phyloP scores from a whole-genome alignment of 1,284 basidiomycete genomes.

The Moesziomyces aphidis region DNA sequence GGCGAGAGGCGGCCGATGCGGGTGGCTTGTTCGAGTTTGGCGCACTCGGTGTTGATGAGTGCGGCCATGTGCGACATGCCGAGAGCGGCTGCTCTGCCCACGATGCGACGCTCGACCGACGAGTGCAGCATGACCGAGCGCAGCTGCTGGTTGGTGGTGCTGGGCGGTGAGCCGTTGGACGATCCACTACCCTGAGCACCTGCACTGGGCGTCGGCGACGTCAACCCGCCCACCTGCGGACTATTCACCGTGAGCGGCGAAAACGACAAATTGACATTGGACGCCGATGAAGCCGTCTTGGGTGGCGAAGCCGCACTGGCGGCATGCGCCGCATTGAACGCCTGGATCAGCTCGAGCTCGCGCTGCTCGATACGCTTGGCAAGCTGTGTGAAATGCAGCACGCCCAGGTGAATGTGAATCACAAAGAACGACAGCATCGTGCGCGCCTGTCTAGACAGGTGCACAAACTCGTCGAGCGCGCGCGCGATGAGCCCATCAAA shows the following conservation, averaged over 20 bases:
- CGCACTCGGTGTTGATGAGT: conserved; percentile 36
- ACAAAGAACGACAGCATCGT: conserved; percentile 48
- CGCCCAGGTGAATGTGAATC: conserved; percentile 46
- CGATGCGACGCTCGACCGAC: conserved; percentile 25
- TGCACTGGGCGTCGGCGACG: not conserved
- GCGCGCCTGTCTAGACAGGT: conserved; percentile 35
- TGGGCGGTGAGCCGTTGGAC: conserved; percentile 4
- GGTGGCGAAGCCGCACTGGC: not conserved
- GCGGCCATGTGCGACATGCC: conserved; percentile 39
- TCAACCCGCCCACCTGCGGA: not conserved
- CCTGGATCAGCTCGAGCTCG: conserved; percentile 43
- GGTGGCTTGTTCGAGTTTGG: conserved; percentile 21
- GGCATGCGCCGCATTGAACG: conserved; percentile 22
- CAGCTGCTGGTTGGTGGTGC: conserved; percentile 6
- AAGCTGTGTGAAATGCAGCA: conserved; percentile 40
- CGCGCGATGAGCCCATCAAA: conserved; percentile 41
- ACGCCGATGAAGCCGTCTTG: not conserved
- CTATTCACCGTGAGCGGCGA: conserved; percentile 18
- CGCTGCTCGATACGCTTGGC: conserved; percentile 44
- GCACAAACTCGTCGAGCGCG: conserved; percentile 42
- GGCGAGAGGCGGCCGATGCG: conserved; percentile 11
- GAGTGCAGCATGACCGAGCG: conserved; percentile 26
- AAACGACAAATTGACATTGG: conserved; percentile 2
- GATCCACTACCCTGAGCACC: not conserved
- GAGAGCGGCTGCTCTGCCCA: conserved; percentile 29